Base-by-base conservation (phyloP, 1,284 basidiomycete genomes). In the Neolentinus lepideus region DNA sequence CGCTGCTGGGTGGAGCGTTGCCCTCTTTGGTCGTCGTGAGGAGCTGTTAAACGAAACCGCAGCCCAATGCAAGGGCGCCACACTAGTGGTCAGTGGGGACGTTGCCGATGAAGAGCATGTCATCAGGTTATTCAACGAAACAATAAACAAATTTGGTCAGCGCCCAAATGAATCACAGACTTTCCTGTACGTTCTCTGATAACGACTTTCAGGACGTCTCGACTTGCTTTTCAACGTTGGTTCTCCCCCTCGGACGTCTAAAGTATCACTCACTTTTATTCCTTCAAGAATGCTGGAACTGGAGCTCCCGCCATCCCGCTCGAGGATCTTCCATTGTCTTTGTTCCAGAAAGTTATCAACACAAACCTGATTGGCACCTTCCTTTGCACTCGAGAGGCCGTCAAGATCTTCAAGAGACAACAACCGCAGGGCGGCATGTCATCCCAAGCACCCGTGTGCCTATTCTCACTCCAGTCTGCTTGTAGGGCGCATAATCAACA, bases 141-240 rank as follows among this genome's bases (percentile, higher is more conserved):
- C 84, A 1, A 66, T 81, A 48, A 67, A 75, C 24, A 73, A 74
- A 56, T 91, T 86, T 63, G 88, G 87, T 80, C 62, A 50, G 74
- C 59, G 6, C 27, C 52, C 24, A 4, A 54, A 14, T 27, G 25
- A 12, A 3, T 52, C n/a, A 47, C 25, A 11, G 22, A 33, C 27
- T 16, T 22, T 53, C 21, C 26, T 29, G 11, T 16, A 27, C 11
- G 29, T 33, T 57, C 29, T 46, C 45, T 36, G 45, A 43, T 43
- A 43, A 43, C 38, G 27, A 45, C 26, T 45, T 26, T 21, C 59
- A 88, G 85, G 85, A 4, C 76, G 85, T 1, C 64, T 92, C 22
- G 90, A 93, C 65, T 62, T 92, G n/a, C 63, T 89, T 16, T 93
- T 92, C 73, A 92, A 93, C 66, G 90, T 85, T 63, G 67, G 79